phyloP scores from a whole-genome alignment of 108 stramenopile genomes.

The Pseudonitzschia delicatissima region DNA sequence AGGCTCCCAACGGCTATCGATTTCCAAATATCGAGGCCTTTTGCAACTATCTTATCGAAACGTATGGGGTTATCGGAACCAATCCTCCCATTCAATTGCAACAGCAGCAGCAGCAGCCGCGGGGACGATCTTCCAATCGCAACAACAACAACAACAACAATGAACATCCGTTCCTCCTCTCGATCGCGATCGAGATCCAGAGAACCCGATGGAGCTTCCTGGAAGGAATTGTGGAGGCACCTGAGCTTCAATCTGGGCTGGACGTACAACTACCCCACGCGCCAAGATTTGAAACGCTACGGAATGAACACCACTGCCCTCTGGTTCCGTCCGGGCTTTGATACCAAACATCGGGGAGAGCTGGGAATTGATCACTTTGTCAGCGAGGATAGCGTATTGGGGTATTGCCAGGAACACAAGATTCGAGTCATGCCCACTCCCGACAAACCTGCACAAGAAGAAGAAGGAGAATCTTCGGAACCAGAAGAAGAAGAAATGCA shows the following conservation, averaged over 20 bases:
- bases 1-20: constrained; percentile 8
- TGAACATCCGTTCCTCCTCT: background rate
- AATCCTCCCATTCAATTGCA: background rate
- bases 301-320: background rate
- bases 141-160: background rate
- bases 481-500: background rate
- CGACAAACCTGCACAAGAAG: background rate
- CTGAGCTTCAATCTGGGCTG: background rate
- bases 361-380: constrained; percentile 3
- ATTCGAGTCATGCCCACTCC: background rate
- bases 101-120: background rate
- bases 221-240: constrained; percentile 3
- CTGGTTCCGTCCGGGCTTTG: constrained; percentile 11
- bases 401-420: background rate
- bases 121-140: background rate
- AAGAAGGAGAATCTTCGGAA: background rate
- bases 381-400: constrained; percentile 8
- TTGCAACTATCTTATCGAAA: background rate
- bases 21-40: background rate
- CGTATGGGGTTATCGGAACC: background rate
- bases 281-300: background rate
- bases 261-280: constrained; percentile 5
- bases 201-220: background rate
- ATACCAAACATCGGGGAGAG: background rate
- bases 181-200: background rate